phyloP scores from a whole-genome alignment of 2,329 filamentous ascomycete species.

The Alternaria ventricosa region DNA sequence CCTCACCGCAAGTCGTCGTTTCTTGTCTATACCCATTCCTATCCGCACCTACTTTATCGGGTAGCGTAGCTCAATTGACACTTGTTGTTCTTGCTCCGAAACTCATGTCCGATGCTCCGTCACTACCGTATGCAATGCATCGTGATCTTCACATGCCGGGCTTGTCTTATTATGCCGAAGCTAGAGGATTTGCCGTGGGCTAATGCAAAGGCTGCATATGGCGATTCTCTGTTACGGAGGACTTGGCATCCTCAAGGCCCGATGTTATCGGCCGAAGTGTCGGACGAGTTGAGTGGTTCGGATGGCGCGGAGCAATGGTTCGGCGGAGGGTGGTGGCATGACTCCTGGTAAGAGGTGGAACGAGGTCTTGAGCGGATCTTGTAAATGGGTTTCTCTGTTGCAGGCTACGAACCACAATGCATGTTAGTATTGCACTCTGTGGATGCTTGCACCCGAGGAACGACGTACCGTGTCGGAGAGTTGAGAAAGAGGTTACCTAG shows the following conservation, averaged over 20 bases:
- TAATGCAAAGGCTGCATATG: neutral
- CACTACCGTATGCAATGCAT: neutral
- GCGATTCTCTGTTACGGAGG: neutral
- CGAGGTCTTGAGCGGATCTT: no score
- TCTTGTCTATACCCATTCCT: slow-evolving; percentile 3
- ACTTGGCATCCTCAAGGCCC: neutral
- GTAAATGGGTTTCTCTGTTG: no score
- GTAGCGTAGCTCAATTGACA: neutral
- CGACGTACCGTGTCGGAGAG: neutral
- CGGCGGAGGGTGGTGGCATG: neutral
- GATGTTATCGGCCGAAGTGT: neutral
- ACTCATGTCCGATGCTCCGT: neutral
- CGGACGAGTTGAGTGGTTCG: neutral
- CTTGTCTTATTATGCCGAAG: neutral
- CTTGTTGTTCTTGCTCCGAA: neutral
- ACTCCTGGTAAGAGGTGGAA: neutral
- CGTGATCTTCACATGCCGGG: neutral
- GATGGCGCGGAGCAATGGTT: neutral
- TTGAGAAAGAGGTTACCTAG: no score
- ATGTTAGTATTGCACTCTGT: neutral
- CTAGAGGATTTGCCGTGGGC: neutral
- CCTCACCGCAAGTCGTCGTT: neutral
- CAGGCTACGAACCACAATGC: no score
- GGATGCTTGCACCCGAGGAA: neutral
- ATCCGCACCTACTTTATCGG: neutral